Base-by-base conservation (phyloP, 1,284 basidiomycete genomes). In the Pholiota adiposa region DNA sequence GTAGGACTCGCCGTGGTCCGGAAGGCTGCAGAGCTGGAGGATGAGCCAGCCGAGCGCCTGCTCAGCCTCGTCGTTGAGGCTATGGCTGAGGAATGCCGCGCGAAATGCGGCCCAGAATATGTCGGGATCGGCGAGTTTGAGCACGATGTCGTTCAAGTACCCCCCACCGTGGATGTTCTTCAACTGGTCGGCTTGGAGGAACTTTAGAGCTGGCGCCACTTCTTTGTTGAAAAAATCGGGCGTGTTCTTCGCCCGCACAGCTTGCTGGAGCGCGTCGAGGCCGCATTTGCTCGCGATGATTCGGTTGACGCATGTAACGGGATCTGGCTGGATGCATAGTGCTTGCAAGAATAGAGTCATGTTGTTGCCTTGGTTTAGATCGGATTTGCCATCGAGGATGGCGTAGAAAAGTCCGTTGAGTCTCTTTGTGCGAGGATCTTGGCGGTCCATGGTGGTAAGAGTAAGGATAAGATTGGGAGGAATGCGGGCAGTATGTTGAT, bases 71-170 rank as follows among this genome's bases (percentile, higher is more conserved):
- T 69, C 54, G 12, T 72, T 69, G 19, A 89, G 69, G 16, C 67
- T 63, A 1, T 74, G 74, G 9, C 63, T 67, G 23, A 69, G 65
- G 49, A 85, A 83, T 3, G 80, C 78, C 7, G 73, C 60, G 1
- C 67, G 63, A 63, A 84, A 81, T 7, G 73, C 65, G 41, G 67
- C 66, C 83, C 83, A 87, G 63, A 87, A 86, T 36, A 86, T 74
- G 0, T 84, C 79, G 0, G 85, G 84, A 1, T 84, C 76, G 2
- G 83, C 77, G 16, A 88, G 79, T 0, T 65, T 67, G 19, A 68
- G 48, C 18, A 88, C 52, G 14, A 84, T 63, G 43, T 73, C 67
- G 11, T 70, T 58, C 2, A 88, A 69, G 41, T 80, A 77, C 1
- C 71, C 29, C 2, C 86, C 86, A 2, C 75, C 71, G 16, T 75